Evolutionary conservation across 176 grass and related monocot genomes (phyloP).

Genomic region (Carex parvula): DNA sequence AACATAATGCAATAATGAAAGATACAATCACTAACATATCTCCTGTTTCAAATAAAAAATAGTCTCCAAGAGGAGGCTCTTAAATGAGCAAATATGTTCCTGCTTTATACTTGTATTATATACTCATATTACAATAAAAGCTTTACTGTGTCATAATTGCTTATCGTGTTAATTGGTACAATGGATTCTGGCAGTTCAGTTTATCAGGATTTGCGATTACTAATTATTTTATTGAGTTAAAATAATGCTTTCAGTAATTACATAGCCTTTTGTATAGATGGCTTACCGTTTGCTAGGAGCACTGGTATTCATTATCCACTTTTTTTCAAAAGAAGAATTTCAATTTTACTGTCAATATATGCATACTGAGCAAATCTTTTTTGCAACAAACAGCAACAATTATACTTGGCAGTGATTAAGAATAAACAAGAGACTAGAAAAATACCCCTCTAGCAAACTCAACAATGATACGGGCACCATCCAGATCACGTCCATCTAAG

Average conservation of each 20-base stretch:
- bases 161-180: background rate
- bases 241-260: background rate
- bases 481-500: slow-evolving; percentile 85
- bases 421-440: background rate
- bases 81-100: background rate
- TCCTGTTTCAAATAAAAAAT: background rate
- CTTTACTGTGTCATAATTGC: background rate
- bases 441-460: slow-evolving; percentile 96
- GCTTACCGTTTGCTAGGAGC: background rate
- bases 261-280: background rate
- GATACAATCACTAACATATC: background rate
- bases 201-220: background rate
- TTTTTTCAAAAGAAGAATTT: background rate
- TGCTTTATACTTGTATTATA: background rate
- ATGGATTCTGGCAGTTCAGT: too few species aligned
- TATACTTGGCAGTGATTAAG: background rate
- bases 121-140: background rate
- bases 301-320: background rate
- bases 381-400: background rate
- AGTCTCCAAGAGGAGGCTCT: background rate
- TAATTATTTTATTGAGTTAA: background rate
- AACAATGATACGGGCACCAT: slow-evolving; percentile 85
- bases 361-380: background rate
- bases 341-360: background rate
- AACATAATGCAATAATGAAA: background rate